Conservation (phyloP, 2,329 filamentous ascomycete genomes). For the Karstenula rhodostoma region DNA sequence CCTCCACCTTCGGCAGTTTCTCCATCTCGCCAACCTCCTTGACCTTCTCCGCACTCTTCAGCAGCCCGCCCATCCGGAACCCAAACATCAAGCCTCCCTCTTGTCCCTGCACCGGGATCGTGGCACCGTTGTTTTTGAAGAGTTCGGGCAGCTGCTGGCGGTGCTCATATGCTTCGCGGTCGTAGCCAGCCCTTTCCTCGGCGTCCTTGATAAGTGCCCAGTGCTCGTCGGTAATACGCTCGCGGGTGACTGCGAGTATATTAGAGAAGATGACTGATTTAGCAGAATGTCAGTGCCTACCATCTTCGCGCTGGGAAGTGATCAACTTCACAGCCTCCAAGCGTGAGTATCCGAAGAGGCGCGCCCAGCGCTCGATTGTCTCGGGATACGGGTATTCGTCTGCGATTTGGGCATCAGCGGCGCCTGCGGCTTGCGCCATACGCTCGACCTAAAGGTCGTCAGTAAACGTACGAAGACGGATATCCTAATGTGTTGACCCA, state of each 20-base stretch:
- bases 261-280: not conserved
- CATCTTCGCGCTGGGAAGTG: conserved; percentile 42
- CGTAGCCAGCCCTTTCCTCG: conserved; percentile 46
- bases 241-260: conserved; percentile 30
- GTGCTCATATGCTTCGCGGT: conserved; percentile 53
- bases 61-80: conserved; percentile 39
- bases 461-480: not conserved
- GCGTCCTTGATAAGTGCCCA: conserved; percentile 43
- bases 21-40: conserved; percentile 39
- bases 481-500: not conserved
- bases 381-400: conserved; percentile 25
- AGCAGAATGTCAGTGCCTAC: conserved; percentile 8
- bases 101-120: conserved; percentile 24
- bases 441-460: conserved; percentile 22
- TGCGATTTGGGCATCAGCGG: conserved; percentile 24
- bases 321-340: conserved; percentile 45
- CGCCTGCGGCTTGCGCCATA: conserved; percentile 23
- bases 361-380: conserved; percentile 45
- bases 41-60: conserved; percentile 35
- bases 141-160: conserved; percentile 38
- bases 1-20: conserved; percentile 33
- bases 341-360: conserved; percentile 42
- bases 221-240: conserved; percentile 46
- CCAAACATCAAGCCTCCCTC: conserved; percentile 32
- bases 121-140: conserved; percentile 33